Percentiles rank a stretch among this genome's conserved stretches.
phyloP scores from a whole-genome alignment of 2,329 filamentous ascomycete species.

The Metarhizium album region DNA sequence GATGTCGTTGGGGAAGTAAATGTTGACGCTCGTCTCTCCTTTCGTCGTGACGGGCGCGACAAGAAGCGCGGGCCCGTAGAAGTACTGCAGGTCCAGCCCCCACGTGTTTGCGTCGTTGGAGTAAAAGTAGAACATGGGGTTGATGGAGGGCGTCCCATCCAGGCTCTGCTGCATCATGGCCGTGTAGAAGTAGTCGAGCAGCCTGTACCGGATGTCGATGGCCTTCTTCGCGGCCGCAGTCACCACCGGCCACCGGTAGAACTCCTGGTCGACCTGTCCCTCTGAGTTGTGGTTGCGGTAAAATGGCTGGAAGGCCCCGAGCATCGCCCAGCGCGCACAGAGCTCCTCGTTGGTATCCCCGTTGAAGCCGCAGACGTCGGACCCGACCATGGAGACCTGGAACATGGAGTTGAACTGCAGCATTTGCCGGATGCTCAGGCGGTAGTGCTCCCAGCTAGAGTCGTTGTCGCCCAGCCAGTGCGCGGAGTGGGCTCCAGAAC shows the following conservation, averaged over 20 bases:
- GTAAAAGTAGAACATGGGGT: constrained; percentile 61
- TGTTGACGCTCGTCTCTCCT: constrained; percentile 26
- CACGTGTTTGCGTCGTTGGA: constrained; percentile 34
- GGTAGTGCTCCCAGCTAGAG: constrained; percentile 46
- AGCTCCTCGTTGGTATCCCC: constrained; percentile 49
- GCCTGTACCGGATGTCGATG: constrained; percentile 57
- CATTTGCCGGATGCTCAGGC: constrained; percentile 45
- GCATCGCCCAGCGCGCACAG: constrained; percentile 55
- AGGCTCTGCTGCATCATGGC: constrained; percentile 46
- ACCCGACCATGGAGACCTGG: constrained; percentile 57
- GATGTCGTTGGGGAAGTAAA: constrained; percentile 34
- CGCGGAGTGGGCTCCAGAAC: constrained; percentile 54
- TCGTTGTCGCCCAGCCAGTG: constrained; percentile 42
- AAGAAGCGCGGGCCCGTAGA: constrained; percentile 33
- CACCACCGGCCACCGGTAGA: constrained; percentile 55
- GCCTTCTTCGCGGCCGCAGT: constrained; percentile 52
- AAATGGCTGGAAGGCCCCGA: constrained; percentile 58
- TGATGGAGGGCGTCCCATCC: constrained; percentile 52
- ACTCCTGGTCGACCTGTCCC: constrained; percentile 42
- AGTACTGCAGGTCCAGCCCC: constrained; percentile 33
- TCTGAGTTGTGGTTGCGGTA: constrained; percentile 54
- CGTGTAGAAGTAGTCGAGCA: constrained; percentile 70
- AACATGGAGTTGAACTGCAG: constrained; percentile 53
- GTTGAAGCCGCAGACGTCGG: constrained; percentile 70
- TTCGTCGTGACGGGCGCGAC: constrained; percentile 34